These are phyloP conservation scores for Butyriboletus loyo DNA, from an alignment of 768 basidiomycete species.

Conservation along the genomic window DNA sequence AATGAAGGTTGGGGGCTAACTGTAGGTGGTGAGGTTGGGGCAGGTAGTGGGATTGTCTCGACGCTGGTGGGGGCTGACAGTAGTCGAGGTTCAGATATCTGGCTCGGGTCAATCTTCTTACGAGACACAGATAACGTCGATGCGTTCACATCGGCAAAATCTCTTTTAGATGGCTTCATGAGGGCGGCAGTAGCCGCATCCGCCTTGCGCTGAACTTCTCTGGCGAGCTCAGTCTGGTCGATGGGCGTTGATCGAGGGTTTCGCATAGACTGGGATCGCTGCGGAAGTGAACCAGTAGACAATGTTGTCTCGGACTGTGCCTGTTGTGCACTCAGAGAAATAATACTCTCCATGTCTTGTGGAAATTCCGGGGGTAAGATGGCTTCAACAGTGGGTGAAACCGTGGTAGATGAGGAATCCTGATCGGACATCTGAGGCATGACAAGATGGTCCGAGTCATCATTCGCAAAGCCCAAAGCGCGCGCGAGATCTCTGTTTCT, in stretches of 20 bases:
- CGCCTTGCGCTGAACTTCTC: conserved; percentile 65
- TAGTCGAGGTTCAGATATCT: conserved; percentile 64
- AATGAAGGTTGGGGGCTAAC: conserved; percentile 40
- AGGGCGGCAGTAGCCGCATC: conserved; percentile 65
- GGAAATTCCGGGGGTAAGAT: conserved; percentile 26
- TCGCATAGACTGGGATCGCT: conserved; percentile 36
- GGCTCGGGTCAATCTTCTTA: conserved; percentile 56
- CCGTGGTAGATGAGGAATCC: conserved; percentile 29
- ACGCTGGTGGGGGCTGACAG: conserved; percentile 68
- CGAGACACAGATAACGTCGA: conserved; percentile 43
- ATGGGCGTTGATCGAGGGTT: conserved; percentile 39
- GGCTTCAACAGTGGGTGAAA: conserved; percentile 36
- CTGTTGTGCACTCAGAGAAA: conserved; percentile 2
- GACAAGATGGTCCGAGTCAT: conserved; percentile 31
- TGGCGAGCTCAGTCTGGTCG: conserved; percentile 54
- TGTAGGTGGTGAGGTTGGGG: conserved; percentile 31
- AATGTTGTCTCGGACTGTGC: conserved; percentile 1
- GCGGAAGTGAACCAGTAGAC: conserved; percentile 20
- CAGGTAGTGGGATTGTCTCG: conserved; percentile 60
- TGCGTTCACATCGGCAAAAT: conserved; percentile 40
- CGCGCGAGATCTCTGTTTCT: conserved; percentile 75
- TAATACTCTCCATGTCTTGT: conserved; percentile 13
- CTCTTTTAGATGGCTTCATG: conserved; percentile 45
- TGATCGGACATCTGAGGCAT: conserved; percentile 21
- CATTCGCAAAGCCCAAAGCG: conserved; percentile 60